Percentiles rank a stretch among this genome's conserved stretches.
Conservation (phyloP, 2,329 filamentous ascomycete species). For the Nigrospora osmanthi region DNA sequence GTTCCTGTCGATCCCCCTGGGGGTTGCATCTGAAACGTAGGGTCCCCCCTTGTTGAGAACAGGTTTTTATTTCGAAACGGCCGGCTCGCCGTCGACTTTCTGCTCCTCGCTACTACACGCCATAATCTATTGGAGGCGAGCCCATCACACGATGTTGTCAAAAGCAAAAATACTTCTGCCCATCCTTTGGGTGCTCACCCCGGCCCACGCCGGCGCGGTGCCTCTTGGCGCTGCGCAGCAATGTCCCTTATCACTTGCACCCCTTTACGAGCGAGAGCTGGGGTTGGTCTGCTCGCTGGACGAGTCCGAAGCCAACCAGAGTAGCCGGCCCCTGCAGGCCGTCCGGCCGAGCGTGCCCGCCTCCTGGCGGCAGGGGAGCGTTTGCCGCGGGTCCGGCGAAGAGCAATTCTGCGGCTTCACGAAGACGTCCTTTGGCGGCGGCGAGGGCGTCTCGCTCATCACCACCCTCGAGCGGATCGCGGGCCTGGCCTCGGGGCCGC, state of each 20-base stretch:
- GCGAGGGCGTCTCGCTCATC: constrained; percentile 17
- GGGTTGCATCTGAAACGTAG: too few species aligned
- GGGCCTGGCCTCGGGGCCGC: constrained; percentile 5
- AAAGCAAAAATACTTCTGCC: not conserved
- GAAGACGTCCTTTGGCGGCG: constrained; percentile 12
- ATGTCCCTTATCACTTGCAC: not conserved
- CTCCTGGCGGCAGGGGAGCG: not conserved
- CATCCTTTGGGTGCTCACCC: not conserved
- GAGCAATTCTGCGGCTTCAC: constrained; percentile 16
- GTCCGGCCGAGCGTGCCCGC: not conserved
- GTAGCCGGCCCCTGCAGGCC: too few species aligned
- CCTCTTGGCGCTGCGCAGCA: not conserved
- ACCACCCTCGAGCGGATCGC: constrained; percentile 14
- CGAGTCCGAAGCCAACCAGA: too few species aligned
- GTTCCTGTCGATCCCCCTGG: too few species aligned
- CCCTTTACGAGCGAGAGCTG: too few species aligned
- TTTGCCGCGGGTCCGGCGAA: constrained; percentile 7
- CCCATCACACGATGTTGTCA: too few species aligned
- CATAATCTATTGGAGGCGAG: too few species aligned
- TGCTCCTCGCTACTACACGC: too few species aligned
- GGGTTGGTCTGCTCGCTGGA: too few species aligned
- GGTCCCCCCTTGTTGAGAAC: too few species aligned
- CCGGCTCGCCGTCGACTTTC: too few species aligned
- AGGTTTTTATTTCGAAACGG: too few species aligned
- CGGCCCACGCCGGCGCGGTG: not conserved